These are phyloP conservation scores for Penicillium digitatum DNA, from an alignment of 2,329 filamentous ascomycete genomes.

Conservation along the genomic window DNA sequence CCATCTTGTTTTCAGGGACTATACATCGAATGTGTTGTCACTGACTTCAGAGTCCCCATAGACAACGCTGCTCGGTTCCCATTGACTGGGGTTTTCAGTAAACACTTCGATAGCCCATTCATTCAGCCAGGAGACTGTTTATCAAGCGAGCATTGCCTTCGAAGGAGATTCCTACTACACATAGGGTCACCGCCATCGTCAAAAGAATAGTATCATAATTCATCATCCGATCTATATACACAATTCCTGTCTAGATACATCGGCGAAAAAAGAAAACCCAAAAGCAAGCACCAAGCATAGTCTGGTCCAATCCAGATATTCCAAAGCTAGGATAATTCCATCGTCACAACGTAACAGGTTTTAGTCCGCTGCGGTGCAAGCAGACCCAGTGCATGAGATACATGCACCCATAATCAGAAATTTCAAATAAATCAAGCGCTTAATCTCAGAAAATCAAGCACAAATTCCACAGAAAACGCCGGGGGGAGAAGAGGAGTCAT, in stretches of 20 bases:
- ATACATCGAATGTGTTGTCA: background rate
- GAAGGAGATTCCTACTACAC: background rate
- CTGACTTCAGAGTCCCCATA: background rate
- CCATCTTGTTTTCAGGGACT: background rate
- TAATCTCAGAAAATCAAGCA: conserved; percentile 1
- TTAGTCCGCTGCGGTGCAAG: background rate
- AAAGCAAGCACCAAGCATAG: background rate
- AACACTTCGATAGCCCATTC: background rate
- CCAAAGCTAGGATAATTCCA: conserved; percentile 2
- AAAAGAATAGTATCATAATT: conserved; percentile 13
- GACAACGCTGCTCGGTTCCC: background rate
- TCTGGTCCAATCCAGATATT: background rate
- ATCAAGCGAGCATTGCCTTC: background rate
- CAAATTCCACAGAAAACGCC: conserved; percentile 8
- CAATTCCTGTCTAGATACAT: background rate
- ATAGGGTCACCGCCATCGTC: background rate
- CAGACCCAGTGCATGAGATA: background rate
- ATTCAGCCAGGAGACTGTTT: background rate
- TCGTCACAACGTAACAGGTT: background rate
- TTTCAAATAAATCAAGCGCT: conserved; percentile 7
- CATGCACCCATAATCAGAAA: conserved; percentile 4
- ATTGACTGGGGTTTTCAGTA: background rate
- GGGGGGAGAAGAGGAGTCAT: conserved; percentile 1
- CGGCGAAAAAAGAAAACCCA: background rate
- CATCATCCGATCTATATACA: conserved; percentile 15